These are phyloP conservation scores for Pseudocercospora fuligena DNA, from an alignment of 2,329 filamentous ascomycete species.

Conservation along the genomic window DNA sequence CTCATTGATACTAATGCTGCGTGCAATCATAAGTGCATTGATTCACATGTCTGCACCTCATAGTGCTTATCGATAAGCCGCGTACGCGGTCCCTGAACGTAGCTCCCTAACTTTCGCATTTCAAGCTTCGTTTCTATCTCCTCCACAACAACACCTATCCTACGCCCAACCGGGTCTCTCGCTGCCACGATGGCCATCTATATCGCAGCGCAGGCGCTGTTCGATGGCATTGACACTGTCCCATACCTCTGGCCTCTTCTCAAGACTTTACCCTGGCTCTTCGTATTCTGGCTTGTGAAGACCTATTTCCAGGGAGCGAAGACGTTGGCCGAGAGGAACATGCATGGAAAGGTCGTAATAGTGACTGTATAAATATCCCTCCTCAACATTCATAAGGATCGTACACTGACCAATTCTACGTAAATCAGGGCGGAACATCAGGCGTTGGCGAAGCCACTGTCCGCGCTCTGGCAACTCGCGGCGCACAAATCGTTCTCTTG, in stretches of 20 bases:
- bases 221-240: conserved; percentile 59
- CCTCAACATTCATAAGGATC: background rate
- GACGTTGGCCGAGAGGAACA: conserved; percentile 77
- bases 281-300: conserved; percentile 66
- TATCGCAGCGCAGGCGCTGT: conserved; percentile 59
- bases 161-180: background rate
- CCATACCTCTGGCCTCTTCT: conserved; percentile 45
- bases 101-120: background rate
- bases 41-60: background rate
- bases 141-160: background rate
- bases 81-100: background rate
- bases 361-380: conserved; percentile 67
- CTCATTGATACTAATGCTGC: no score
- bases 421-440: conserved; percentile 76
- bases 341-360: conserved; percentile 93
- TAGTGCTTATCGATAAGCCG: background rate
- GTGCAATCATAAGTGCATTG: no score
- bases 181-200: conserved; percentile 64
- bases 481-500: conserved; percentile 88
- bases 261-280: conserved; percentile 58
- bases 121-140: background rate
- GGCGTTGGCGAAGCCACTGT: conserved; percentile 84
- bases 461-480: conserved; percentile 74
- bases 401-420: conserved; percentile 25
- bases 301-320: conserved; percentile 74